phyloP scores from a whole-genome alignment of 768 basidiomycete genomes.

The Pisolithus sp. region DNA sequence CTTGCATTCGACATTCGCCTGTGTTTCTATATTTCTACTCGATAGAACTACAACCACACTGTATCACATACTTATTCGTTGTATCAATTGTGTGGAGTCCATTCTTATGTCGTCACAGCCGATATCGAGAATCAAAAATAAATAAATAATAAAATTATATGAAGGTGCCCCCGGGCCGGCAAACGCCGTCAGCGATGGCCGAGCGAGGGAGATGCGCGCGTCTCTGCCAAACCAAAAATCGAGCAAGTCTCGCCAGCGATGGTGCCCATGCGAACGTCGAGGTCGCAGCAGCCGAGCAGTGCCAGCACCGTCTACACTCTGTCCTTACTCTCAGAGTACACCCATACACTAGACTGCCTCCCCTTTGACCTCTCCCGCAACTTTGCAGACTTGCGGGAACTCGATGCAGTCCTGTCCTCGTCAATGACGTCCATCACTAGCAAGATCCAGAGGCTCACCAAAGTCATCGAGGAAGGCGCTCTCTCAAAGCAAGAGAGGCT shows the following conservation, averaged over 20 bases:
- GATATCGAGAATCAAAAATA: background rate
- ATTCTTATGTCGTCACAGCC: background rate
- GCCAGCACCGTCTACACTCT: slow-evolving; percentile 54
- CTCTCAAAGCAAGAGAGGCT: slow-evolving; percentile 68
- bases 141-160: background rate
- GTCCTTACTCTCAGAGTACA: slow-evolving; percentile 73
- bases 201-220: background rate
- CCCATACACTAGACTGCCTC: slow-evolving; percentile 87
- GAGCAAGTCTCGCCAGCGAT: slow-evolving; percentile 11
- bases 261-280: slow-evolving; percentile 31
- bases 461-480: slow-evolving; percentile 63
- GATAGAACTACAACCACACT: slow-evolving; percentile 14
- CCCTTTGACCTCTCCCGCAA: slow-evolving; percentile 91
- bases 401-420: slow-evolving; percentile 93
- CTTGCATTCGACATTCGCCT: slow-evolving; percentile 15
- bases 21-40: slow-evolving; percentile 14
- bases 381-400: slow-evolving; percentile 94
- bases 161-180: slow-evolving; percentile 21
- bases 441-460: slow-evolving; percentile 70
- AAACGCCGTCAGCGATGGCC: slow-evolving; percentile 15
- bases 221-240: background rate
- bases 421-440: slow-evolving; percentile 76
- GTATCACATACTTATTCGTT: slow-evolving; percentile 14
- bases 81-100: background rate
- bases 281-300: slow-evolving; percentile 23